Conservation (phyloP, 768 basidiomycete genomes). For the Russula brevipes region DNA sequence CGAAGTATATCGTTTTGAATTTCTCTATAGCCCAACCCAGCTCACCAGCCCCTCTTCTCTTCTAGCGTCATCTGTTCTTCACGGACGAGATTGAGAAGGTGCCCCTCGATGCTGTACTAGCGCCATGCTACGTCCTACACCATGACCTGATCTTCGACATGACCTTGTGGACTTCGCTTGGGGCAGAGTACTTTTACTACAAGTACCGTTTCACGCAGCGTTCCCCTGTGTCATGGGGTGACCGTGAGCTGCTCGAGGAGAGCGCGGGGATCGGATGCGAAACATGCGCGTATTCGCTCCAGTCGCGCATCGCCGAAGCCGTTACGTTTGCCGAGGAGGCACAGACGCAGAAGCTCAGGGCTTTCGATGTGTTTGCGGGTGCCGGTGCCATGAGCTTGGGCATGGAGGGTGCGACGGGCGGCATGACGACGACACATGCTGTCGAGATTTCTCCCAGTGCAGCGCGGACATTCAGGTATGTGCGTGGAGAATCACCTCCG, state of each 20-base stretch:
- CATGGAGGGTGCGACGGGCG: constrained; percentile 46
- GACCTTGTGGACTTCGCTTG: constrained; percentile 28
- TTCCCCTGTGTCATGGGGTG: constrained; percentile 32
- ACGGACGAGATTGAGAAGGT: constrained; percentile 44
- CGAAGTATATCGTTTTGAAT: constrained; percentile 41
- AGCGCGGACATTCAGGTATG: constrained; percentile 57
- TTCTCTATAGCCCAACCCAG: not conserved
- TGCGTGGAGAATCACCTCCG: not conserved
- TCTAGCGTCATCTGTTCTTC: constrained; percentile 56
- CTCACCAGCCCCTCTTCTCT: not conserved
- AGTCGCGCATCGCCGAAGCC: constrained; percentile 18
- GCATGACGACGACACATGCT: constrained; percentile 55
- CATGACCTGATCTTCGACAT: constrained; percentile 30
- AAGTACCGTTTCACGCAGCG: constrained; percentile 45
- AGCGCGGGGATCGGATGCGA: constrained; percentile 43
- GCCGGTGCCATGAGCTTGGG: constrained; percentile 59
- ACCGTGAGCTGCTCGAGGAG: constrained; percentile 32
- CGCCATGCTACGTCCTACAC: constrained; percentile 46
- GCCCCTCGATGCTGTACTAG: constrained; percentile 39
- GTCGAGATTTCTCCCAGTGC: constrained; percentile 76
- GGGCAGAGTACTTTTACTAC: constrained; percentile 48
- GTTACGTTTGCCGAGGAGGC: constrained; percentile 33
- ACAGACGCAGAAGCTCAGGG: constrained; percentile 28
- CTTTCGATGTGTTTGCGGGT: constrained; percentile 43
- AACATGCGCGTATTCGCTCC: constrained; percentile 36